Conservation (phyloP, 2,329 filamentous ascomycete genomes). For the Cryoendolithus antarcticus region DNA sequence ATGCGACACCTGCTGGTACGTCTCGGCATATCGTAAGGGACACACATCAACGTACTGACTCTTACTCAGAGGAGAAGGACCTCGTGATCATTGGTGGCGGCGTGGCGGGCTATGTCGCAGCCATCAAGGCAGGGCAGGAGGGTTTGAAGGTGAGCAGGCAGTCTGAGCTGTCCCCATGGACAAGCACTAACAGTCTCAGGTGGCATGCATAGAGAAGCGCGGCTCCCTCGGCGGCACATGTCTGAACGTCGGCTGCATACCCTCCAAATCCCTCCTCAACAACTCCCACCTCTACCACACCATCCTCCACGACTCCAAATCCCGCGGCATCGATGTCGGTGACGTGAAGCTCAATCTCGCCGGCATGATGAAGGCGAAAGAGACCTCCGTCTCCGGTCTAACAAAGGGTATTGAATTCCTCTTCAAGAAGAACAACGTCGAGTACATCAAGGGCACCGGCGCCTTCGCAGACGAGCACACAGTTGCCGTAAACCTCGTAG, state of each 20-base stretch:
- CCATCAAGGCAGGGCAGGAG: slow-evolving; percentile 97
- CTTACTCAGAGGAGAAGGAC: slow-evolving; percentile 70
- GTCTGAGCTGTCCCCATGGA: too few relatives aligned
- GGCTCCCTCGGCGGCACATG: slow-evolving; percentile 66
- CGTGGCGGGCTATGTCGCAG: slow-evolving; percentile 95
- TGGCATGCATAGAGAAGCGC: slow-evolving; percentile 92
- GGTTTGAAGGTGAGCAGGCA: slow-evolving; percentile 64
- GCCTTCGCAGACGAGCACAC: slow-evolving; percentile 68
- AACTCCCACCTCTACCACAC: slow-evolving; percentile 98
- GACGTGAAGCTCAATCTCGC: slow-evolving; percentile 92
- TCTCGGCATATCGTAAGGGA: slow-evolving; percentile 4
- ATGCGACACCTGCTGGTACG: slow-evolving; percentile 42
- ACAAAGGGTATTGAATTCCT: slow-evolving; percentile 98
- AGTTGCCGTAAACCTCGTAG: slow-evolving; percentile 76
- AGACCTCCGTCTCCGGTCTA: slow-evolving; percentile 72
- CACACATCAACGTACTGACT: slow-evolving; percentile 18
- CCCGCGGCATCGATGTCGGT: slow-evolving; percentile 91
- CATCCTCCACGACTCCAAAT: slow-evolving; percentile 91
- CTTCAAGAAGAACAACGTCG: slow-evolving; percentile 98
- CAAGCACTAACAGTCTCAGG: too few relatives aligned
- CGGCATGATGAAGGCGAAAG: slow-evolving; percentile 98
- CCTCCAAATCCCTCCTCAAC: slow-evolving; percentile 98
- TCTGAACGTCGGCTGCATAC: slow-evolving; percentile 76
- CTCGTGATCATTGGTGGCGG: slow-evolving; percentile 95
- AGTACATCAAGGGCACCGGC: slow-evolving; percentile 91